Conservation (phyloP, 2,329 filamentous ascomycete species). For the Xylariaceae sp. region DNA sequence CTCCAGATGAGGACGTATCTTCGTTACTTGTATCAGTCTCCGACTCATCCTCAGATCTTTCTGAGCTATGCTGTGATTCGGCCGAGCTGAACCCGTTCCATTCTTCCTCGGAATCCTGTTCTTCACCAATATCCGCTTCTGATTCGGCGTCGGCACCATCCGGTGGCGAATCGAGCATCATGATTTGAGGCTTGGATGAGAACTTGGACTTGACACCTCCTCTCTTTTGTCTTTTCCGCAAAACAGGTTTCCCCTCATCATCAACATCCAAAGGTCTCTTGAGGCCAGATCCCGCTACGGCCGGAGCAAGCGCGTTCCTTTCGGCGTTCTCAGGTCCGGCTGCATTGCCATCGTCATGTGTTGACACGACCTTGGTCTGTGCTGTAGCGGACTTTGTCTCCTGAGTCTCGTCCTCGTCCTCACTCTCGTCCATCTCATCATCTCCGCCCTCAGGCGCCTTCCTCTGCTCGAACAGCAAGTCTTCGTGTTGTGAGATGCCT, state of each 20-base stretch:
- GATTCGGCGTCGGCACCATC: constrained; percentile 24
- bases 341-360: constrained; percentile 1
- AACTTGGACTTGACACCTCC: constrained; percentile 56
- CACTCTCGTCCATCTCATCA: constrained; percentile 16
- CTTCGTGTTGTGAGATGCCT: constrained; percentile 55
- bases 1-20: constrained; percentile 29
- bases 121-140: constrained; percentile 6
- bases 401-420: constrained; percentile 30
- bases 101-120: constrained; percentile 39
- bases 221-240: constrained; percentile 77
- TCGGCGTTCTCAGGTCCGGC: not conserved
- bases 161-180: not conserved
- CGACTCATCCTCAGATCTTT: constrained; percentile 24
- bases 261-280: constrained; percentile 83
- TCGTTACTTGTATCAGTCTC: constrained; percentile 22
- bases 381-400: not conserved
- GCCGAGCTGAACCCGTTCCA: constrained; percentile 62
- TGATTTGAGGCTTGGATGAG: constrained; percentile 36
- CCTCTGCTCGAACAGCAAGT: constrained; percentile 50
- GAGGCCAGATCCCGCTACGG: constrained; percentile 63
- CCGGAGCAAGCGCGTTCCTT: constrained; percentile 1
- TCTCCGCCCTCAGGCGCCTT: constrained; percentile 30
- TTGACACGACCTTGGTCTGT: constrained; percentile 14
- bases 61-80: constrained; percentile 29
- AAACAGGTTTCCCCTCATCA: constrained; percentile 72